Evolutionary conservation across 1,139 yeast species (phyloP).

Genomic region (Zhuliangozyma blackwelliae): DNA sequence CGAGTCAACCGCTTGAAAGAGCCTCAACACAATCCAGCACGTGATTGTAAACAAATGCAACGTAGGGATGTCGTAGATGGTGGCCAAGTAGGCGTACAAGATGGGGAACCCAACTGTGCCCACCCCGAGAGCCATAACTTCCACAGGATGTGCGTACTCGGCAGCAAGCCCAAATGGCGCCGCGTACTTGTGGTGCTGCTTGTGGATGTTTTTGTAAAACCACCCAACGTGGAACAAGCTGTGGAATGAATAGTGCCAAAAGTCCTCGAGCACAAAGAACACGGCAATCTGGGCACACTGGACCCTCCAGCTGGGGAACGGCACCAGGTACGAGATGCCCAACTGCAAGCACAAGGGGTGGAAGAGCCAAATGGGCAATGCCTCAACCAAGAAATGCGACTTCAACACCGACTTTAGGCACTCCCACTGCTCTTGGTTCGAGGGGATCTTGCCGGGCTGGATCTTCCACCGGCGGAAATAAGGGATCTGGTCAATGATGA

Average conservation of each 20-base stretch:
- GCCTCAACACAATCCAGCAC: constrained; percentile 81
- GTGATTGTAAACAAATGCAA: constrained; percentile 76
- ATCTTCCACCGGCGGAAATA: constrained; percentile 41
- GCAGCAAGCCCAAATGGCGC: constrained; percentile 50
- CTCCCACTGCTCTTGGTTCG: constrained; percentile 45
- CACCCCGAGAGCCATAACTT: constrained; percentile 41
- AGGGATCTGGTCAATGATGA: constrained; percentile 39
- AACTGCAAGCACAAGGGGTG: constrained; percentile 41
- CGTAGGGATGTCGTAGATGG: constrained; percentile 31
- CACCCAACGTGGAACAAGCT: constrained; percentile 44
- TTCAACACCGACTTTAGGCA: constrained; percentile 42
- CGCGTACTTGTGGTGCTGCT: constrained; percentile 47
- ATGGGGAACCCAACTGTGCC: constrained; percentile 54
- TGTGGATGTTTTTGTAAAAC: constrained; percentile 45
- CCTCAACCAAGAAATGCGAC: constrained; percentile 44
- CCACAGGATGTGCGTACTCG: constrained; percentile 47
- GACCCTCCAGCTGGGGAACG: constrained; percentile 33
- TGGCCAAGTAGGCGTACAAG: constrained; percentile 41
- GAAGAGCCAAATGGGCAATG: constrained; percentile 47
- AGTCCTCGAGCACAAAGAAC: constrained; percentile 42
- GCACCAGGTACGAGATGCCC: constrained; percentile 35
- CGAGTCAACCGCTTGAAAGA: constrained; percentile 92
- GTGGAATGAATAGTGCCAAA: constrained; percentile 49
- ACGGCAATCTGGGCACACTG: constrained; percentile 31
- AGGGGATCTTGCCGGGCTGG: constrained; percentile 39